These are phyloP conservation scores for Schrenkiella parvula DNA, from an alignment of 345 rosid species.

Conservation along the genomic window DNA sequence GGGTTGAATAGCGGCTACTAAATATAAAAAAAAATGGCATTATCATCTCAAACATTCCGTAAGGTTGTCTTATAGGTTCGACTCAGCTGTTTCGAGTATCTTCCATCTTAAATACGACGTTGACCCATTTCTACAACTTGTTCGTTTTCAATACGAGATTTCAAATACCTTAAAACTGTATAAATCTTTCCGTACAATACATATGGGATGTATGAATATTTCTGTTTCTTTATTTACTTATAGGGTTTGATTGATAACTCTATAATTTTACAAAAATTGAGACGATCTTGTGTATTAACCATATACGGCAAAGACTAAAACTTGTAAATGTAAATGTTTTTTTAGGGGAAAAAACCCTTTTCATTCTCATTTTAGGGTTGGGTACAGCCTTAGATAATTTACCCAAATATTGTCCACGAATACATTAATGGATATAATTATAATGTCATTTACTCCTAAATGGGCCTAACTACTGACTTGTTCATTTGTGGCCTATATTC, in stretches of 20 bases:
- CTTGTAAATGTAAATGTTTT: too few relatives aligned
- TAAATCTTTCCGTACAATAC: background rate
- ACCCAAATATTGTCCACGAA: constrained; percentile 12
- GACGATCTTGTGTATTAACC: too few relatives aligned
- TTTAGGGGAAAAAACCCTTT: background rate
- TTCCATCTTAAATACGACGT: constrained; percentile 7
- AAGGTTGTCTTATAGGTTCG: background rate
- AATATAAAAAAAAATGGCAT: background rate
- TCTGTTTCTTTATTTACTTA: too few relatives aligned
- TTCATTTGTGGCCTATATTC: constrained; percentile 6
- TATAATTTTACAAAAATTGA: too few relatives aligned
- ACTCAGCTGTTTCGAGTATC: background rate
- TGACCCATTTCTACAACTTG: constrained; percentile 11
- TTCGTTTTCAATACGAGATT: constrained; percentile 5
- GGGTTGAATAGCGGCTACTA: background rate
- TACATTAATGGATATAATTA: background rate
- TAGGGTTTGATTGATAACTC: too few relatives aligned
- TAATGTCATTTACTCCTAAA: constrained; percentile 12
- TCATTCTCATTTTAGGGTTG: background rate
- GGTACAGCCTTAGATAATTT: background rate
- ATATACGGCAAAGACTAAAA: too few relatives aligned
- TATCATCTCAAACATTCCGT: constrained; percentile 22
- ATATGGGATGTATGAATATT: background rate
- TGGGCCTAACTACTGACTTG: constrained; percentile 27
- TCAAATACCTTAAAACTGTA: background rate